Percentiles rank a stretch among this genome's conserved stretches.
phyloP scores from a whole-genome alignment of 805 yeast species.

The Starmerella etchellsii region DNA sequence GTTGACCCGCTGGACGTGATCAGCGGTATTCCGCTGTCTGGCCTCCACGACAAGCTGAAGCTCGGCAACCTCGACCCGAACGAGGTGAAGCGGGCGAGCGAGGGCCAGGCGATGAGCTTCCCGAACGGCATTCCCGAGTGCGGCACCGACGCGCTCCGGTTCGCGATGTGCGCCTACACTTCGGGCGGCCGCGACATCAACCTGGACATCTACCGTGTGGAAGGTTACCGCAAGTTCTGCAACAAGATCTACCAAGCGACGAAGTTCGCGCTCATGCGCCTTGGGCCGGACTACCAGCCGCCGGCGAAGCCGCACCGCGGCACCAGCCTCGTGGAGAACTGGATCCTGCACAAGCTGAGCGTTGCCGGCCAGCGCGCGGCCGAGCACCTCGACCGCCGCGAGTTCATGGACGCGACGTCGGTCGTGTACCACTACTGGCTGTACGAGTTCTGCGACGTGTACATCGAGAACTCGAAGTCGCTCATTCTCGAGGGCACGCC shows the following conservation, averaged over 20 bases:
- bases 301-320: constrained; percentile 56
- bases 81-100: constrained; percentile 75
- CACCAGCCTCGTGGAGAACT: constrained; percentile 85
- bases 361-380: constrained; percentile 52
- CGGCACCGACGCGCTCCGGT: constrained; percentile 97
- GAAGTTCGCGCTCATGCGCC: constrained; percentile 83
- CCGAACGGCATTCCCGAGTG: constrained; percentile 98
- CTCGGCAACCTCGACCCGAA: constrained; percentile 79
- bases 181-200: constrained; percentile 98
- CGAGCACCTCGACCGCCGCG: constrained; percentile 64
- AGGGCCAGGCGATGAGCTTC: constrained; percentile 78
- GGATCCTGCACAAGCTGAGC: constrained; percentile 84
- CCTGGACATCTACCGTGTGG: constrained; percentile 89
- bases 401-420: constrained; percentile 76
- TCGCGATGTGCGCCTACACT: constrained; percentile 94
- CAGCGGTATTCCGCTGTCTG: constrained; percentile 67
- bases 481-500: constrained; percentile 84
- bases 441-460: constrained; percentile 88
- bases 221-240: constrained; percentile 98
- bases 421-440: constrained; percentile 90
- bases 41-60: constrained; percentile 61
- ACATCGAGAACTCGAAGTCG: constrained; percentile 92
- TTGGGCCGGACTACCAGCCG: constrained; percentile 80
- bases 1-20: constrained; percentile 93
- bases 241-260: constrained; percentile 99